A percentile compares a stretch with the other conserved stretches of the same genome.
phyloP scores from a whole-genome alignment of 495 filamentous ascomycete genomes.

The Saxophila tyrrhenica region DNA sequence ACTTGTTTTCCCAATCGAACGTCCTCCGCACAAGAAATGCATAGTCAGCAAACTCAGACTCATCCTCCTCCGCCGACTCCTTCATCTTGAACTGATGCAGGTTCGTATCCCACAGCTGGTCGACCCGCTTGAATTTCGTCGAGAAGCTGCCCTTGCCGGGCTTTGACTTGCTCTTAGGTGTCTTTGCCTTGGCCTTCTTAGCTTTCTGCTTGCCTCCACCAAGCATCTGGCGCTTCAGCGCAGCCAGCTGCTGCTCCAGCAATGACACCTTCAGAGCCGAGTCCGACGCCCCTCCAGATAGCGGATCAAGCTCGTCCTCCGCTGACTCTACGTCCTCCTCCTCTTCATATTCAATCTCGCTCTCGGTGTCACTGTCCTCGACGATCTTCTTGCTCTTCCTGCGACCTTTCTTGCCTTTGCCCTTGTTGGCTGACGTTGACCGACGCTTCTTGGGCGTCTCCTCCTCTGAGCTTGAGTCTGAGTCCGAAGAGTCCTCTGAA shows the following conservation, averaged over 20 bases:
- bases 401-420: slow-evolving; percentile 4
- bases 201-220: neutral
- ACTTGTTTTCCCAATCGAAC: slow-evolving; percentile 84
- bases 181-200: slow-evolving; percentile 16
- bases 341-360: slow-evolving; percentile 3
- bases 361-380: slow-evolving; percentile 6
- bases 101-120: slow-evolving; percentile 48
- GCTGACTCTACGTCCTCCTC: slow-evolving; percentile 2
- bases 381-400: slow-evolving; percentile 8
- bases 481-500: neutral
- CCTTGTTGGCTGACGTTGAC: slow-evolving; percentile 13
- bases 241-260: slow-evolving; percentile 9
- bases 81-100: slow-evolving; percentile 77
- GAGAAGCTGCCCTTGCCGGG: slow-evolving; percentile 28
- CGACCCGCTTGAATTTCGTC: slow-evolving; percentile 66
- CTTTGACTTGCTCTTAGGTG: slow-evolving; percentile 34
- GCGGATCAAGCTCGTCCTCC: neutral
- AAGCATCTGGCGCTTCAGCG: slow-evolving; percentile 2
- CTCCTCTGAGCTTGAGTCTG: slow-evolving; percentile 1
- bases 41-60: slow-evolving; percentile 72
- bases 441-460: neutral
- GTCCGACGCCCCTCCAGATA: neutral
- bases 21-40: slow-evolving; percentile 77
- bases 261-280: neutral
- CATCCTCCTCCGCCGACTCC: slow-evolving; percentile 64